Evolutionary conservation across 2,329 filamentous ascomycete genomes (phyloP).

Genomic region (Colletotrichum brevisporum): DNA sequence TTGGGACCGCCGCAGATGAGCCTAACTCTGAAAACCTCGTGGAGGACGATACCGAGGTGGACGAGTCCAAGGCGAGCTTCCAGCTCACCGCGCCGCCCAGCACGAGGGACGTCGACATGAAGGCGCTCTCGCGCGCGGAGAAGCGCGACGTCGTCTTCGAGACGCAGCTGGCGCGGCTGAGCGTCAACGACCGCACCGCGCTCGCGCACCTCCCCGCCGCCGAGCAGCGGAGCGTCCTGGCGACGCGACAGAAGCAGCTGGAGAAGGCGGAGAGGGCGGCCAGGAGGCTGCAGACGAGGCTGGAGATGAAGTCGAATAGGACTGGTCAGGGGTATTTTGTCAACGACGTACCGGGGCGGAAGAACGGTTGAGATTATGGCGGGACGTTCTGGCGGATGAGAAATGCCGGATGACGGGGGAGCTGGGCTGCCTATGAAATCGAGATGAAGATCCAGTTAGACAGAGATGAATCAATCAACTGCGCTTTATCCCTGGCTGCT

Average conservation of each 20-base stretch:
- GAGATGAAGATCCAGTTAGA: too few relatives aligned
- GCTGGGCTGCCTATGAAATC: too few relatives aligned
- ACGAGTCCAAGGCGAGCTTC: constrained; percentile 21
- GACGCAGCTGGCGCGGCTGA: constrained; percentile 47
- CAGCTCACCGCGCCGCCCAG: background rate
- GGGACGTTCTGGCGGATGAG: too few relatives aligned
- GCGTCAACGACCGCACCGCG: constrained; percentile 45
- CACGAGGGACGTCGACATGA: background rate
- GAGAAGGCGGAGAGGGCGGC: constrained; percentile 44
- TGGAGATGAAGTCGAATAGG: constrained; percentile 44
- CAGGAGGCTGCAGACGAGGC: constrained; percentile 41
- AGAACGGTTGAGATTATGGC: too few relatives aligned
- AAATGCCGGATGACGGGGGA: too few relatives aligned
- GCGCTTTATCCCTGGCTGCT: too few relatives aligned
- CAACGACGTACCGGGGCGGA: background rate
- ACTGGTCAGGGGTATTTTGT: constrained; percentile 44
- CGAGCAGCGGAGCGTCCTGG: constrained; percentile 47
- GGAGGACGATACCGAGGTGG: background rate
- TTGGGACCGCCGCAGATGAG: background rate
- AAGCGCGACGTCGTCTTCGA: constrained; percentile 36
- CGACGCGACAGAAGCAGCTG: constrained; percentile 47
- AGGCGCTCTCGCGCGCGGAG: constrained; percentile 35
- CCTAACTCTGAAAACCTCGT: background rate
- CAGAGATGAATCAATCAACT: too few relatives aligned
- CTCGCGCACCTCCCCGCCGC: constrained; percentile 48